Percentiles rank a stretch among this genome's conserved stretches.
phyloP scores from a whole-genome alignment of 2,329 filamentous ascomycete species.

The Venturia nashicola region DNA sequence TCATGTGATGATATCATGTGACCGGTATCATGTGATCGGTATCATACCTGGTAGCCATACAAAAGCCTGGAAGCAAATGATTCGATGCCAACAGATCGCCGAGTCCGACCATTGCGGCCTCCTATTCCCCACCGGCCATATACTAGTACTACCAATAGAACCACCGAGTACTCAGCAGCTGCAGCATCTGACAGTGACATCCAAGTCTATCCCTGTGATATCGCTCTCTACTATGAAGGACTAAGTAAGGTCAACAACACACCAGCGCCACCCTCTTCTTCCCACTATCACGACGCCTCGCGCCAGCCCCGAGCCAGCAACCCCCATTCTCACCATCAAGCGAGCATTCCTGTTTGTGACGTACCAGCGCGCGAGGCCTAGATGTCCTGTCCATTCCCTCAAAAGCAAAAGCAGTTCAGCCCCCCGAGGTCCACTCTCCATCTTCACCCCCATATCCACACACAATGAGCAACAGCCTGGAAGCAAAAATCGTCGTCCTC shows the following conservation, averaged over 20 bases:
- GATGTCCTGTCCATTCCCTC: not conserved
- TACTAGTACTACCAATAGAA: not conserved
- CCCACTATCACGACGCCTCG: not conserved
- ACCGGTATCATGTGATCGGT: no score
- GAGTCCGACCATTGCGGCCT: no score
- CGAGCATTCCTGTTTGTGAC: not conserved
- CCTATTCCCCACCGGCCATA: no score
- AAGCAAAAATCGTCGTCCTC: constrained; percentile 72
- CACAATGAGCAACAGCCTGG: constrained; percentile 28
- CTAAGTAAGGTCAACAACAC: not conserved
- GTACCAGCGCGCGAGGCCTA: not conserved
- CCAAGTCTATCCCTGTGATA: not conserved
- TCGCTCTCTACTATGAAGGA: not conserved
- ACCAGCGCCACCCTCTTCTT: not conserved
- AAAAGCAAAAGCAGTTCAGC: not conserved
- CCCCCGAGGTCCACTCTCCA: not conserved
- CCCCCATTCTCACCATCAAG: not conserved
- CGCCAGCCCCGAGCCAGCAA: not conserved
- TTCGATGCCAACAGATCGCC: no score
- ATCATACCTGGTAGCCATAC: no score
- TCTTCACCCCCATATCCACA: not conserved
- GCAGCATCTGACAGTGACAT: not conserved
- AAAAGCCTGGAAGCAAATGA: no score
- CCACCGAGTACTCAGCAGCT: not conserved
- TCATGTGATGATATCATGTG: no score